phyloP scores from a whole-genome alignment of 2,329 filamentous ascomycete genomes.

The Paraconiothyrium brasiliense region DNA sequence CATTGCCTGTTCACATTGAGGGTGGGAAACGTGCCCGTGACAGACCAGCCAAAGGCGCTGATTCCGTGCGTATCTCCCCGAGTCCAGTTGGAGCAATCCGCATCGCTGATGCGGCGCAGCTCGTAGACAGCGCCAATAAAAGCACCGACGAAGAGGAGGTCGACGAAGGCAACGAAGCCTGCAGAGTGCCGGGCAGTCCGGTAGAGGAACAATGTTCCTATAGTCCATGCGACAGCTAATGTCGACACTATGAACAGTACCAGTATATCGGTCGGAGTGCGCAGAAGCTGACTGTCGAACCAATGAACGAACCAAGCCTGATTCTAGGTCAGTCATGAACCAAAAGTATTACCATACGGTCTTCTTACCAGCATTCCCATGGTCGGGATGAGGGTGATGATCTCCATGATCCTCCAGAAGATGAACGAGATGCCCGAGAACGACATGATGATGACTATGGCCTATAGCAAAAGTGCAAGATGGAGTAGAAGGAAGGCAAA shows the following conservation, averaged over 20 bases:
- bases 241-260: conserved; percentile 72
- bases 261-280: conserved; percentile 69
- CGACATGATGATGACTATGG: conserved; percentile 50
- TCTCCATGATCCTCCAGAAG: conserved; percentile 68
- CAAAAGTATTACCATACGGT: background rate
- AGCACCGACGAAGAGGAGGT: conserved; percentile 70
- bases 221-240: conserved; percentile 67
- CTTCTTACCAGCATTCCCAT: conserved; percentile 62
- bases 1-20: conserved; percentile 77
- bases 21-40: conserved; percentile 56
- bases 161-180: conserved; percentile 68
- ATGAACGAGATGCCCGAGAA: conserved; percentile 68
- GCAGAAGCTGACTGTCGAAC: conserved; percentile 64
- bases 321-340: background rate
- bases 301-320: conserved; percentile 67
- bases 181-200: conserved; percentile 67
- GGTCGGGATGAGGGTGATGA: conserved; percentile 69
- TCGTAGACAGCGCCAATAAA: conserved; percentile 69
- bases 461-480: background rate
- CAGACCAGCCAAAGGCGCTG: conserved; percentile 68
- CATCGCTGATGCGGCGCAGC: conserved; percentile 65
- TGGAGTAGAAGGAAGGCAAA: background rate
- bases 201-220: conserved; percentile 69
- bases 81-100: conserved; percentile 73
- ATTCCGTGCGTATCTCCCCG: conserved; percentile 61